Conservation (phyloP, 2,329 filamentous ascomycete genomes). For the Cadophora sp. region DNA sequence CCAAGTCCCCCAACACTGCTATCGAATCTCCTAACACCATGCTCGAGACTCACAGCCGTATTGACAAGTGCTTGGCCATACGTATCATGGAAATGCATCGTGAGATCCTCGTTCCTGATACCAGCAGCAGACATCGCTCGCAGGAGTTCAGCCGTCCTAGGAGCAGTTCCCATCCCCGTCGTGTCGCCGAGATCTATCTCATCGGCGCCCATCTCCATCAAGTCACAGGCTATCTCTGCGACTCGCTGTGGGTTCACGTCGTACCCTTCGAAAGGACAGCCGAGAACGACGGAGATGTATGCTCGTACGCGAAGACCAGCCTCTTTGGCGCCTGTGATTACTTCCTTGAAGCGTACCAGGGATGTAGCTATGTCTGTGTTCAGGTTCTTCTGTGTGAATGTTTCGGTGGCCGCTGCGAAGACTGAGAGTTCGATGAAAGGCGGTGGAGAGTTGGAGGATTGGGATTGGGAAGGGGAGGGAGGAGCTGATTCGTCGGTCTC, state of each 20-base stretch:
- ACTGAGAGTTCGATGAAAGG: conserved; percentile 75
- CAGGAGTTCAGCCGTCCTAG: conserved; percentile 69
- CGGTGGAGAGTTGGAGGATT: conserved; percentile 17
- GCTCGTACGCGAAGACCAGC: conserved; percentile 73
- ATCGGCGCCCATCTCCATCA: conserved; percentile 87
- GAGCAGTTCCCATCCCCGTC: conserved; percentile 87
- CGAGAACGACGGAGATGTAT: conserved; percentile 81
- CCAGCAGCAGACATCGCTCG: conserved; percentile 70
- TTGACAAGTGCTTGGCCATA: conserved; percentile 88
- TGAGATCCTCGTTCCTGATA: conserved; percentile 72
- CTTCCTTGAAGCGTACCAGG: conserved; percentile 70
- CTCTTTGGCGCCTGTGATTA: conserved; percentile 72
- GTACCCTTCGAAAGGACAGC: conserved; percentile 77
- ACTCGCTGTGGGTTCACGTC: conserved; percentile 69
- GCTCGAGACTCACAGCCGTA: conserved; percentile 76
- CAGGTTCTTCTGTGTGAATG: conserved; percentile 81
- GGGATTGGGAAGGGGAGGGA: conserved; percentile 23
- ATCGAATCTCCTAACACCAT: conserved; percentile 81
- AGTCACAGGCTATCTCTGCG: conserved; percentile 68
- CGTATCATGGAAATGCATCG: conserved; percentile 89
- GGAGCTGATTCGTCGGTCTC: conserved; percentile 43
- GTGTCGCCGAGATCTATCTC: conserved; percentile 92
- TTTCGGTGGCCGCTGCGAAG: conserved; percentile 83
- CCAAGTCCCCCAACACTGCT: conserved; percentile 81
- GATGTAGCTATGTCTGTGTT: conserved; percentile 82